Percentiles rank a stretch among this genome's conserved stretches.
Conservation (phyloP, 768 basidiomycete genomes). For the Trametes punicea region DNA sequence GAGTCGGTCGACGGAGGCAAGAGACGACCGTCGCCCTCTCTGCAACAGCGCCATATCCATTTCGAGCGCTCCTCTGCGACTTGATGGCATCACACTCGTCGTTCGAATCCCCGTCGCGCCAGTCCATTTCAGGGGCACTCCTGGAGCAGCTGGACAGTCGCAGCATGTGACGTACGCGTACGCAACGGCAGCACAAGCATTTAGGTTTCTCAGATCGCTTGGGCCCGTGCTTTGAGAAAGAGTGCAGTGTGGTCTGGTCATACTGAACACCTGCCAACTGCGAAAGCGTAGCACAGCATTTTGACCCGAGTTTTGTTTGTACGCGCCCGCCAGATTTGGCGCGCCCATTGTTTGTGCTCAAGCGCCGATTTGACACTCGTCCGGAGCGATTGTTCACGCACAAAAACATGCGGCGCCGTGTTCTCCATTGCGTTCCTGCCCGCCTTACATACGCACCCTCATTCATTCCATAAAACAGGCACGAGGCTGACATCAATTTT, state of each 20-base stretch:
- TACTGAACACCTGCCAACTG: background rate
- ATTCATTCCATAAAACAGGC: background rate
- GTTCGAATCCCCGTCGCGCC: conserved; percentile 5
- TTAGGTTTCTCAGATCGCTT: too few relatives aligned
- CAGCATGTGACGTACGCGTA: too few relatives aligned
- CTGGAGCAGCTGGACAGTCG: background rate
- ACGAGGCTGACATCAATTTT: conserved; percentile 9
- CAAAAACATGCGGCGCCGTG: conserved; percentile 8
- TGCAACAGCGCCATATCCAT: conserved; percentile 5
- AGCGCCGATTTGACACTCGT: background rate
- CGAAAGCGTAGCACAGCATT: background rate
- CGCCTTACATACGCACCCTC: background rate
- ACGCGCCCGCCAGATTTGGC: background rate
- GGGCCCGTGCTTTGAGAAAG: too few relatives aligned
- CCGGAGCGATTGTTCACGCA: conserved; percentile 10
- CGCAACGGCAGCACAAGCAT: too few relatives aligned
- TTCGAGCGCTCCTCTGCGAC: background rate
- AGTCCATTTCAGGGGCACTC: conserved; percentile 3
- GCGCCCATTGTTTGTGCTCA: background rate
- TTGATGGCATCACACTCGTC: conserved; percentile 12
- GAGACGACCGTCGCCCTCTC: background rate
- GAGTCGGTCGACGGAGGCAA: background rate
- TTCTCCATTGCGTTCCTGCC: background rate
- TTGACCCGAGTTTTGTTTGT: background rate
- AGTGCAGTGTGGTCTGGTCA: background rate